Conservation (phyloP, 2,329 filamentous ascomycete species). For the Metarhizium anisopliae region DNA sequence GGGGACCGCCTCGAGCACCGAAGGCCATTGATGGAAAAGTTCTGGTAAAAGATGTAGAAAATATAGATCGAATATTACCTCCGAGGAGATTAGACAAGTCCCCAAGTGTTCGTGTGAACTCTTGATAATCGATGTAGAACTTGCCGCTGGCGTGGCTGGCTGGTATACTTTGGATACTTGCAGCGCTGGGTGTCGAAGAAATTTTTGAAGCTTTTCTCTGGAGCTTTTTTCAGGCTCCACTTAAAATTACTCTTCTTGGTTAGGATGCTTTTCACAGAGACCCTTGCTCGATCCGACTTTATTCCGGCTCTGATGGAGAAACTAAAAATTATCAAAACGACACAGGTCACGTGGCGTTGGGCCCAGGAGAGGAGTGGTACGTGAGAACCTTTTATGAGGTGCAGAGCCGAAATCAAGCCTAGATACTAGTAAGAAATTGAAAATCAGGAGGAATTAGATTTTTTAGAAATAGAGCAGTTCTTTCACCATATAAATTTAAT, state of each 20-base stretch:
- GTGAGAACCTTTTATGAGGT: too few species aligned
- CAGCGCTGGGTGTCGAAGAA: conserved; percentile 19
- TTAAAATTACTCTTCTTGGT: conserved; percentile 7
- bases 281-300: conserved; percentile 8
- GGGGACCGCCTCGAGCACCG: conserved; percentile 14
- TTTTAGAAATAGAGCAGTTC: too few species aligned
- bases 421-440: too few species aligned
- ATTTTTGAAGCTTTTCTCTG: conserved; percentile 28
- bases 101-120: conserved; percentile 1
- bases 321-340: neutral
- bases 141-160: conserved; percentile 6
- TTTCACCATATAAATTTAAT: neutral
- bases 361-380: too few species aligned
- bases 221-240: conserved; percentile 12
- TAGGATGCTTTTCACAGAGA: neutral
- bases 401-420: too few species aligned
- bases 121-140: conserved; percentile 8
- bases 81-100: neutral
- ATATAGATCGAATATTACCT: neutral
- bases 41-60: neutral
- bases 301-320: conserved; percentile 2
- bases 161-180: neutral
- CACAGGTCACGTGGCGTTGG: neutral
- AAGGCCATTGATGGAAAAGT: conserved; percentile 17
- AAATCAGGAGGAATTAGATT: too few species aligned